Evolutionary conservation across 495 filamentous ascomycete genomes (phyloP).

Genomic region (Rhypophila decipiens): DNA sequence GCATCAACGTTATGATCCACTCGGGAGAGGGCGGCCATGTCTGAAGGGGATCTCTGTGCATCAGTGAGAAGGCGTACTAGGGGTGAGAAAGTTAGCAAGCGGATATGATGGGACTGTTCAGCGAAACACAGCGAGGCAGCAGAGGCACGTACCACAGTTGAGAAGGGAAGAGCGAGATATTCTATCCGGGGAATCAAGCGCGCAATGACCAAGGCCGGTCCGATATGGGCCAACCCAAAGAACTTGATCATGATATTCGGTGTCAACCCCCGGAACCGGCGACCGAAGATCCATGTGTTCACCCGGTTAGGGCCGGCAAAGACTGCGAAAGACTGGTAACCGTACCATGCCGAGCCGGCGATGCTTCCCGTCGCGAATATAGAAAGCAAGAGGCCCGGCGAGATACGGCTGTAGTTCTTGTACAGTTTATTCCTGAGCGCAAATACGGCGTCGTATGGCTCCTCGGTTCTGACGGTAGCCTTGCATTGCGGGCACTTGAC

Average conservation of each 20-base stretch:
- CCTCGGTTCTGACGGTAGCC: constrained; percentile 63
- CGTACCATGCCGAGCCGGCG: constrained; percentile 34
- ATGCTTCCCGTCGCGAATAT: constrained; percentile 49
- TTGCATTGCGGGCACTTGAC: constrained; percentile 88
- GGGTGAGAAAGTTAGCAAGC: neutral
- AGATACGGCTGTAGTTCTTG: constrained; percentile 45
- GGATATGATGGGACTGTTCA: no score
- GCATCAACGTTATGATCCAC: constrained; percentile 63
- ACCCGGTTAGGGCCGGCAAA: constrained; percentile 32
- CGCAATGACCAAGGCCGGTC: constrained; percentile 32
- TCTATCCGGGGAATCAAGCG: constrained; percentile 24
- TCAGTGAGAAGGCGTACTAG: constrained; percentile 17
- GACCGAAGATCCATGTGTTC: constrained; percentile 15
- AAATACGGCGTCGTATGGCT: constrained; percentile 63
- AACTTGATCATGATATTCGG: constrained; percentile 6
- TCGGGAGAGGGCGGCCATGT: constrained; percentile 69
- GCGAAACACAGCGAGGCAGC: no score
- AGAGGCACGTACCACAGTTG: no score
- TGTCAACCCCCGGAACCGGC: neutral
- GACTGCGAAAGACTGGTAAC: constrained; percentile 21
- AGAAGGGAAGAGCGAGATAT: constrained; percentile 25
- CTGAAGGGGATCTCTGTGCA: constrained; percentile 18
- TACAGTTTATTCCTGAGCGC: constrained; percentile 51
- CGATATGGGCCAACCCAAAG: constrained; percentile 26
- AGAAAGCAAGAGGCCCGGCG: constrained; percentile 54